Evolutionary conservation across 2,329 filamentous ascomycete genomes (phyloP).

Genomic region (Fusarium falciforme): DNA sequence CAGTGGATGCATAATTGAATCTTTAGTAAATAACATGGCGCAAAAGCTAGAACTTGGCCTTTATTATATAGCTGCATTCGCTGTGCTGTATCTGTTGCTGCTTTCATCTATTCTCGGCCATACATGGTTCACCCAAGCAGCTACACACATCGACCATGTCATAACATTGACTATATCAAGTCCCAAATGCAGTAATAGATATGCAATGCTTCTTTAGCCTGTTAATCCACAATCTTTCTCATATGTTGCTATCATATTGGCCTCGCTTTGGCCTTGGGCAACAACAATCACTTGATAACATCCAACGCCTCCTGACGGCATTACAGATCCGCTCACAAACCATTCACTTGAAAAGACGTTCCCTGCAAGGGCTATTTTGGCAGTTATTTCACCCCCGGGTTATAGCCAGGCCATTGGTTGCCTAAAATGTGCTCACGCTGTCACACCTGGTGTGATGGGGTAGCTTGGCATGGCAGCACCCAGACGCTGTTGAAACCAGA

Average conservation of each 20-base stretch:
- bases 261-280: neutral
- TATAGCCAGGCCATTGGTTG: neutral
- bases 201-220: neutral
- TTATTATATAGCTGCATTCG: neutral
- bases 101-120: neutral
- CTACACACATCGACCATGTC: neutral
- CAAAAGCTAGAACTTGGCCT: neutral
- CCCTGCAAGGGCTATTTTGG: neutral
- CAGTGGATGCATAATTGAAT: neutral
- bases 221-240: neutral
- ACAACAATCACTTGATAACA: neutral
- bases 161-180: neutral
- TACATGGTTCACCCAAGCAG: neutral
- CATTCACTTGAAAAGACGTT: neutral
- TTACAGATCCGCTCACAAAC: neutral
- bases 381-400: neutral
- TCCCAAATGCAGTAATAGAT: neutral
- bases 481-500: neutral
- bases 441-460: neutral
- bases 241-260: neutral
- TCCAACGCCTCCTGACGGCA: neutral
- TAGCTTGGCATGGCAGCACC: neutral
- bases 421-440: neutral
- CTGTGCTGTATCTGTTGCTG: neutral
- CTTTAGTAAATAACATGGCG: neutral